These are phyloP conservation scores for Solanum gandarillasii DNA, from an alignment of 257 asterid genomes.

Conservation along the genomic window DNA sequence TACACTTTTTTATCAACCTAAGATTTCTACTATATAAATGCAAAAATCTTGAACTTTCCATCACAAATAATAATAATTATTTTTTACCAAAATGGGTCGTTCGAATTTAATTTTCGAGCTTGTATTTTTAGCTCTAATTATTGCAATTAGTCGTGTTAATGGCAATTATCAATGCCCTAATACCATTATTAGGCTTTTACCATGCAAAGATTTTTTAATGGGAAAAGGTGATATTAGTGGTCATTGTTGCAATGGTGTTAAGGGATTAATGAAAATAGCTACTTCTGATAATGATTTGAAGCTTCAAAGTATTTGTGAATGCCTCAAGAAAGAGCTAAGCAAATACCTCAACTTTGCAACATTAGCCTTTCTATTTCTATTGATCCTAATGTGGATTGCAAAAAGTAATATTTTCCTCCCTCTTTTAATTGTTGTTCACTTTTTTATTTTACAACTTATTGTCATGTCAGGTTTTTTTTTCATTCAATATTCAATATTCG, in stretches of 20 bases:
- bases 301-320: not conserved
- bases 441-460: too few species aligned
- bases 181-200: not conserved
- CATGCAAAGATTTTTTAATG: not conserved
- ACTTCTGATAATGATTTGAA: not conserved
- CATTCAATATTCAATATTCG: not conserved
- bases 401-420: not conserved
- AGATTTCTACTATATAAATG: not conserved
- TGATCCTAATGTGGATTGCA: not conserved
- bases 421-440: not conserved
- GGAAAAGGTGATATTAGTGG: not conserved
- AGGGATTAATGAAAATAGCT: not conserved
- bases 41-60: not conserved
- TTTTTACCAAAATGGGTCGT: not conserved
- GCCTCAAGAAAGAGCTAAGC: not conserved
- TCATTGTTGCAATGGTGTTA: slow-evolving; percentile 1
- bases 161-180: not conserved
- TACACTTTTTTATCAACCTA: not conserved
- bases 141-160: not conserved
- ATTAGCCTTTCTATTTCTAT: not conserved
- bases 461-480: not conserved
- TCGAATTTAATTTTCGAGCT: not conserved
- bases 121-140: not conserved
- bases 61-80: not conserved
- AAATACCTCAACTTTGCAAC: not conserved